Evolutionary conservation across 192 early-diverging fungal species (phyloP).

Genomic region (Borealophlyctis nickersoniae): DNA sequence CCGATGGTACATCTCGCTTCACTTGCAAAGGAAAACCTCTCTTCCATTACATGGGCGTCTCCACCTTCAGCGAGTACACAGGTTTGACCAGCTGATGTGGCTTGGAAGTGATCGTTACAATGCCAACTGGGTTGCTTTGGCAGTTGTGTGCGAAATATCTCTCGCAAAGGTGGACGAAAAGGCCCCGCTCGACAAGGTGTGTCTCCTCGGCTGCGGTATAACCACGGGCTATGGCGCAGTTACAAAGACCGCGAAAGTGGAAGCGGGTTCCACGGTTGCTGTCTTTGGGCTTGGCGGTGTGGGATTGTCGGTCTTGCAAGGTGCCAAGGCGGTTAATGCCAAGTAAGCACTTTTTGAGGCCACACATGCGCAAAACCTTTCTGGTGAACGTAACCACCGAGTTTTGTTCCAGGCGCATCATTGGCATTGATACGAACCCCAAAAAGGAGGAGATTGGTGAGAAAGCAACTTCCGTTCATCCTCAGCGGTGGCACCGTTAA

Average conservation of each 20-base stretch:
- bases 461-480: not conserved
- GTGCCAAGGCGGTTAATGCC: constrained; percentile 52
- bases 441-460: constrained; percentile 75
- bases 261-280: constrained; percentile 66
- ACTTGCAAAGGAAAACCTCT: constrained; percentile 83
- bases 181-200: constrained; percentile 81
- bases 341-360: no score
- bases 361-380: no score
- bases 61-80: constrained; percentile 95
- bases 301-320: constrained; percentile 87
- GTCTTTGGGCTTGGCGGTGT: constrained; percentile 96
- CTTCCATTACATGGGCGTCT: constrained; percentile 91
- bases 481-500: not conserved
- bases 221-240: constrained; percentile 97
- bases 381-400: not conserved
- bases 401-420: constrained; percentile 69
- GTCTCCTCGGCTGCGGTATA: constrained; percentile 92
- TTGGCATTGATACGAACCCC: constrained; percentile 89
- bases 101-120: no score
- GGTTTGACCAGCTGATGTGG: constrained; percentile 38
- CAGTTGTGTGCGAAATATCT: constrained; percentile 85
- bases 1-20: constrained; percentile 88
- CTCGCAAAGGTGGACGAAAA: constrained; percentile 79
- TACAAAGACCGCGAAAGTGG: constrained; percentile 88
- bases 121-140: no score